phyloP scores from a whole-genome alignment of 2,329 filamentous ascomycete genomes.

The Huntiella decipiens region DNA sequence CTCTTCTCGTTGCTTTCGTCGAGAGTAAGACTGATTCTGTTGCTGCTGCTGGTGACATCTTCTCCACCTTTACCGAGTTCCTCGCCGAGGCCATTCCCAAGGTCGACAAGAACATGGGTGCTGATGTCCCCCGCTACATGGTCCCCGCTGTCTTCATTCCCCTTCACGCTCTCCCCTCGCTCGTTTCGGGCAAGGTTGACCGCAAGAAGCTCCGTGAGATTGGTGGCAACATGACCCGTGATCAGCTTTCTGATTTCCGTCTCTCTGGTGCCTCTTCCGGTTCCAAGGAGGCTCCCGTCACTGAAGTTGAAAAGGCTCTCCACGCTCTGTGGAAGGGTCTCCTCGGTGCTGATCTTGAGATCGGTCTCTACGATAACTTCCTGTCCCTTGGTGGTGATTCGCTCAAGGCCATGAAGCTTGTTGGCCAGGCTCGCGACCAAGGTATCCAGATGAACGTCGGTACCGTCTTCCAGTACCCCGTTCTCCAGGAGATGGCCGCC shows the following conservation, averaged over 20 bases:
- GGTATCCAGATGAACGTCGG: conserved; percentile 25
- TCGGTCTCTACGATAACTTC: conserved; percentile 25
- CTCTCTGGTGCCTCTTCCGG: conserved; percentile 13
- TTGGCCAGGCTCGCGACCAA: conserved; percentile 23
- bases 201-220: conserved; percentile 29
- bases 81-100: conserved; percentile 17
- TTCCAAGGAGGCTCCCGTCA: conserved; percentile 21
- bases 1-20: conserved; percentile 28
- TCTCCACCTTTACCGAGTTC: conserved; percentile 18
- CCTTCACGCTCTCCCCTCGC: conserved; percentile 24
- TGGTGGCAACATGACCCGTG: conserved; percentile 22
- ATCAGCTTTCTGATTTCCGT: conserved; percentile 12
- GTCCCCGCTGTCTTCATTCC: conserved; percentile 28
- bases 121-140: conserved; percentile 26
- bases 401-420: conserved; percentile 31
- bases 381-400: conserved; percentile 32
- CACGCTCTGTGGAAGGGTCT: conserved; percentile 21
- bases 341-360: conserved; percentile 18
- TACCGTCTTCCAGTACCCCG: conserved; percentile 26
- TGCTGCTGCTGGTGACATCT: conserved; percentile 12
- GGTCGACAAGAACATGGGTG: conserved; percentile 18
- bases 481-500: conserved; percentile 25
- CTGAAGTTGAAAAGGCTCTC: conserved; percentile 21
- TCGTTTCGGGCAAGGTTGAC: conserved; percentile 31
- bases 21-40: conserved; percentile 18